These are phyloP conservation scores for Nidula niveotomentosa DNA, from an alignment of 1,284 basidiomycete species.

Conservation along the genomic window DNA sequence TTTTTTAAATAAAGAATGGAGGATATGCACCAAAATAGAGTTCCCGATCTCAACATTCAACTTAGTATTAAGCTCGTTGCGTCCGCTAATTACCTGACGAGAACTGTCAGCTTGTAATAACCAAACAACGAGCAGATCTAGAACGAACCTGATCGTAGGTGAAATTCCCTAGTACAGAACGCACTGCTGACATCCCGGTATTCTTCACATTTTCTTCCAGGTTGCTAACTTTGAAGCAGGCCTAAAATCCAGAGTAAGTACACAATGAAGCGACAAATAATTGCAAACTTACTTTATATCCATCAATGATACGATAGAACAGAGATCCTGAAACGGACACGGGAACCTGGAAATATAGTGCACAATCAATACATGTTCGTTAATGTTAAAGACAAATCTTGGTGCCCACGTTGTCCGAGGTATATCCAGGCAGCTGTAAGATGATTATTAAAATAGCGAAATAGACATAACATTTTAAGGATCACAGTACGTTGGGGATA, in stretches of 20 bases:
- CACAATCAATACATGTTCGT: too few relatives aligned
- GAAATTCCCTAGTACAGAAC: constrained; percentile 49
- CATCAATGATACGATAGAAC: constrained; percentile 46
- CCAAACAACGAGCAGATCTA: neutral
- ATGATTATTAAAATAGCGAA: neutral
- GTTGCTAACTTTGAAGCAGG: constrained; percentile 47
- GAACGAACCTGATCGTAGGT: constrained; percentile 36
- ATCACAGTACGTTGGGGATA: constrained; percentile 34
- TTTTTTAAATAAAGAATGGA: neutral
- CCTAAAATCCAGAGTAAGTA: constrained; percentile 16
- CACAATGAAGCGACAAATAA: neutral
- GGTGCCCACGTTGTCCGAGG: constrained; percentile 43
- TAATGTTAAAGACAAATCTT: neutral
- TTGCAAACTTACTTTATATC: constrained; percentile 37
- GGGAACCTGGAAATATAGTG: constrained; percentile 29
- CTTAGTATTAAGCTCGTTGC: constrained; percentile 48
- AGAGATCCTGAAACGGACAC: constrained; percentile 49
- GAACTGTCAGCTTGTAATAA: neutral
- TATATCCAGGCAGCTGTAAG: constrained; percentile 45
- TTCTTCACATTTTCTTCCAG: constrained; percentile 45
- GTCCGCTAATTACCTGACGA: constrained; percentile 41
- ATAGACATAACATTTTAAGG: neutral
- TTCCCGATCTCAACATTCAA: constrained; percentile 46
- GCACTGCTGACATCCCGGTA: constrained; percentile 49
- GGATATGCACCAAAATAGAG: constrained; percentile 35